These are phyloP conservation scores for Osmanthus fragrans DNA, from an alignment of 257 asterid species.

Conservation along the genomic window DNA sequence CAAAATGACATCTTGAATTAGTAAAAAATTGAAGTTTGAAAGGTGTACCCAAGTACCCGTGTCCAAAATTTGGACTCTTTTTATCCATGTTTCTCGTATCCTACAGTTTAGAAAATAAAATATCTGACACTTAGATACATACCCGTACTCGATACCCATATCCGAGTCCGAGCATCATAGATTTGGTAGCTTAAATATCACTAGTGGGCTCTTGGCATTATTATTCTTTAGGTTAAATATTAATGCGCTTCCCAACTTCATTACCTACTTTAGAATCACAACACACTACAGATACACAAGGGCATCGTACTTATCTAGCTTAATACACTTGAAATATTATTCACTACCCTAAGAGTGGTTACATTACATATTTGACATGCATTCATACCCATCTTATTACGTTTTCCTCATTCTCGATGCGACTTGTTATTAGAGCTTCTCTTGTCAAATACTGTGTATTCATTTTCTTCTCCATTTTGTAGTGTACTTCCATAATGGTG, in stretches of 20 bases:
- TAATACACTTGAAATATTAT: background rate
- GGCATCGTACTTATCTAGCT: background rate
- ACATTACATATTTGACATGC: background rate
- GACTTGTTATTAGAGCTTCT: background rate
- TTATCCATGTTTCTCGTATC: too few species aligned
- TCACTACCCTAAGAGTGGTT: background rate
- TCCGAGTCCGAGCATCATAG: too few species aligned
- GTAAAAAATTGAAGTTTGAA: too few species aligned
- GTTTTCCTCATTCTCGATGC: constrained; percentile 7
- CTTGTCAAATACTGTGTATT: background rate
- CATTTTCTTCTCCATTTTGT: background rate
- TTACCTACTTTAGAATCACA: background rate
- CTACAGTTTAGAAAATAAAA: too few species aligned
- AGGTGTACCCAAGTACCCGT: too few species aligned
- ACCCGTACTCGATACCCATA: too few species aligned
- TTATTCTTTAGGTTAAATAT: background rate
- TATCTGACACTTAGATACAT: too few species aligned
- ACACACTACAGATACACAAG: background rate
- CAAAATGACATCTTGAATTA: too few species aligned
- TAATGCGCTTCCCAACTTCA: background rate
- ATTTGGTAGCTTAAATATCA: background rate
- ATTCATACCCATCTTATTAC: background rate
- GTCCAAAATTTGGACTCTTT: too few species aligned
- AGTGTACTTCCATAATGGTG: background rate
- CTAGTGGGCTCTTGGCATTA: background rate